phyloP scores from a whole-genome alignment of 2,329 filamentous ascomycete species.

The Talaromyces piceae region DNA sequence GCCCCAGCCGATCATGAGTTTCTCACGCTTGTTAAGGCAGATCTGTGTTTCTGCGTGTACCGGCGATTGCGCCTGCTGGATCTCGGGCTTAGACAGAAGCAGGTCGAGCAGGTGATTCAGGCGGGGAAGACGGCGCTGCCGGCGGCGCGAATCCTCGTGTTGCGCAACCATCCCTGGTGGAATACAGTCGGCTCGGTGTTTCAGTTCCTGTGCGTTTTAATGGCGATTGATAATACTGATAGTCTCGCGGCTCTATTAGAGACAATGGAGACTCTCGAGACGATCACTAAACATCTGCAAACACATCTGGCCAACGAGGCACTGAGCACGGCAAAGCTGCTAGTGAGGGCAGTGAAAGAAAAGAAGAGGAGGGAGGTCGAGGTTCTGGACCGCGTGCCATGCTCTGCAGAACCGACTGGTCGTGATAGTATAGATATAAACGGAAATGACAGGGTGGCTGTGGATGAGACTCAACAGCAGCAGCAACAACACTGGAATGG shows the following conservation, averaged over 20 bases:
- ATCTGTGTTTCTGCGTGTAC: conserved; percentile 30
- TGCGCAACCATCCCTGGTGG: conserved; percentile 36
- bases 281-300: conserved; percentile 29
- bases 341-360: conserved; percentile 18
- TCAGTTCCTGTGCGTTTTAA: conserved; percentile 36
- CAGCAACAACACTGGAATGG: neutral
- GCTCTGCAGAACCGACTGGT: neutral
- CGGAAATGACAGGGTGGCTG: neutral
- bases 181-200: conserved; percentile 36
- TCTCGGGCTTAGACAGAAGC: conserved; percentile 28
- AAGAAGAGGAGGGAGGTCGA: conserved; percentile 20
- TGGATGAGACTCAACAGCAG: neutral
- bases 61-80: conserved; percentile 35
- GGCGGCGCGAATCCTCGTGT: conserved; percentile 27
- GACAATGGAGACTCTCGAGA: conserved; percentile 31
- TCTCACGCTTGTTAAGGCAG: conserved; percentile 22
- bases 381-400: conserved; percentile 14
- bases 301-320: conserved; percentile 27
- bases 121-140: conserved; percentile 27
- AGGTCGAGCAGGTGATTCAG: conserved; percentile 29
- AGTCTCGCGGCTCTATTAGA: conserved; percentile 28
- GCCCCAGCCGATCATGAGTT: conserved; percentile 22
- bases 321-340: conserved; percentile 16
- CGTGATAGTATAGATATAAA: neutral
- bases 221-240: conserved; percentile 34